Percentiles rank a stretch among this genome's conserved stretches.
Evolutionary conservation across 176 grass and related monocot genomes (phyloP).

Genomic region (Hsuehochloa calcarea): DNA sequence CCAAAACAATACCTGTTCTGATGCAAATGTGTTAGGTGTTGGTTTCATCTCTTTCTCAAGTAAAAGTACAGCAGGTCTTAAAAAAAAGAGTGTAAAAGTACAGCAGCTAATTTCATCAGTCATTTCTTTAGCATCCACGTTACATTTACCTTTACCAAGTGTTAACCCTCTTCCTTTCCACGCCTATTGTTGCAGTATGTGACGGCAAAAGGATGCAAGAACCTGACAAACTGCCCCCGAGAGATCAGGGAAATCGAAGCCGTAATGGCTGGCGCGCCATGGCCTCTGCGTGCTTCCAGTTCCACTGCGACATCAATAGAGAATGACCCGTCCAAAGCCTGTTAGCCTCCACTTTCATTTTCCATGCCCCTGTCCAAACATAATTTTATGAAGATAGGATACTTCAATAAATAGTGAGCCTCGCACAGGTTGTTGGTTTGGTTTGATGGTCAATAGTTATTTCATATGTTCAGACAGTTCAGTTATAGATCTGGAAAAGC

Average conservation of each 20-base stretch:
- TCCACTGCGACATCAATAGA: not conserved
- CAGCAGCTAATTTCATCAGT: not conserved
- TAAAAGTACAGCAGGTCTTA: not conserved
- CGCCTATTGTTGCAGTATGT: conserved; percentile 44
- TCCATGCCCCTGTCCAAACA: not conserved
- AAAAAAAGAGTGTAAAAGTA: not conserved
- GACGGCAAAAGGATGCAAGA: conserved; percentile 73
- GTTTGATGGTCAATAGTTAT: not conserved
- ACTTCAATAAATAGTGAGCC: conserved; percentile 5
- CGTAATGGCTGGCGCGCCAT: conserved; percentile 75
- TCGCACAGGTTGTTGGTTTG: not conserved
- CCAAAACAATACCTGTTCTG: not conserved
- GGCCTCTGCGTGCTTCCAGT: conserved; percentile 44
- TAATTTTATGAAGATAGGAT: not conserved
- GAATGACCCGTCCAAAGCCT: conserved; percentile 24
- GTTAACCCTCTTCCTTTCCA: not conserved
- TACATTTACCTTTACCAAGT: not conserved
- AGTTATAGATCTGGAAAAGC: not conserved
- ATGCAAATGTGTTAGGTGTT: not conserved
- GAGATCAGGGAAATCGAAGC: conserved; percentile 89
- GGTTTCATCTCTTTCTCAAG: conserved; percentile 16
- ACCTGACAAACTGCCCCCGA: conserved; percentile 80
- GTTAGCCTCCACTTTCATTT: not conserved
- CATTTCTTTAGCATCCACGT: not conserved
- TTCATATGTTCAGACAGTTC: not conserved